These are phyloP conservation scores for Raphanus sativus DNA, from an alignment of 345 rosid genomes.

Conservation along the genomic window DNA sequence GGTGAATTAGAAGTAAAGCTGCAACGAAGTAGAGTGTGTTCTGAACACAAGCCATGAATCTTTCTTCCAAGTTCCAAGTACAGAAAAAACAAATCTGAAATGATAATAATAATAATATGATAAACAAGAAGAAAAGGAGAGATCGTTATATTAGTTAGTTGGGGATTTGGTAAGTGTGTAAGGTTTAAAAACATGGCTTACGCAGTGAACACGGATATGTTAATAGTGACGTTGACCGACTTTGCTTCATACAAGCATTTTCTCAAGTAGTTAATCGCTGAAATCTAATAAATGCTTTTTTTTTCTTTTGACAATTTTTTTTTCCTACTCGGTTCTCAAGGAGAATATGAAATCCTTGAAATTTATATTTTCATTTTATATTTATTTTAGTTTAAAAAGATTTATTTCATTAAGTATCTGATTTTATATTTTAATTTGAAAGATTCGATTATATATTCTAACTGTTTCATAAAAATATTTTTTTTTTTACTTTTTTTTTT, in stretches of 20 bases:
- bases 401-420: no score
- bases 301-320: not conserved
- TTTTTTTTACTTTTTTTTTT: no score
- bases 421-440: no score
- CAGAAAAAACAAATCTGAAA: not conserved
- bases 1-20: slow-evolving; percentile 31
- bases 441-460: no score
- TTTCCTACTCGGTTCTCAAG: no score
- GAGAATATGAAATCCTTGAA: no score
- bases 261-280: slow-evolving; percentile 23
- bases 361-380: no score
- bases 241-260: not conserved
- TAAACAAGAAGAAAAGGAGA: not conserved
- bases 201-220: not conserved
- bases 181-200: slow-evolving; percentile 20
- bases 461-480: no score
- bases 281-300: slow-evolving; percentile 15
- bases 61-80: slow-evolving; percentile 10
- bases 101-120: not conserved
- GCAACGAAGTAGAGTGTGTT: slow-evolving; percentile 28
- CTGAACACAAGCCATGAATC: slow-evolving; percentile 37
- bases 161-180: slow-evolving; percentile 23
- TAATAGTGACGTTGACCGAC: slow-evolving; percentile 29
- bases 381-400: no score
- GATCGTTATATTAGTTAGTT: not conserved